phyloP scores from a whole-genome alignment of 73 alveolate species.

The Paramecium tetraurelia region DNA sequence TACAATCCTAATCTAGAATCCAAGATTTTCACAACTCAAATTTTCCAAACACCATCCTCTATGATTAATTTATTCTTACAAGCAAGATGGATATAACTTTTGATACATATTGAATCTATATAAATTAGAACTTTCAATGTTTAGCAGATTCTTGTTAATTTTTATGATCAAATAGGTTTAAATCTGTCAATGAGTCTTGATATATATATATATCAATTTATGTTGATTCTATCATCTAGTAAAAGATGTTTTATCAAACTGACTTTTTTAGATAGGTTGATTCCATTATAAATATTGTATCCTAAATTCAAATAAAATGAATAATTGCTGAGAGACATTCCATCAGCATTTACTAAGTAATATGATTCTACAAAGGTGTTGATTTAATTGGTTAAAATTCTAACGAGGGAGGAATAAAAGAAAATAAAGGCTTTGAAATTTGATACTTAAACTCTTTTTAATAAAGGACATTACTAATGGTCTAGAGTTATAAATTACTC shows the following conservation, averaged over 20 bases:
- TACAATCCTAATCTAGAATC: too few relatives aligned
- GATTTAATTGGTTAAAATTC: conserved; percentile 68
- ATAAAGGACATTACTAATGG: conserved; percentile 85
- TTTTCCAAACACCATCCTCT: too few relatives aligned
- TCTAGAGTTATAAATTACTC: too few relatives aligned
- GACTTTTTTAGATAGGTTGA: conserved; percentile 26
- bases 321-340: conserved; percentile 59
- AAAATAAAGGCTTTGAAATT: conserved; percentile 59
- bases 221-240: conserved; percentile 10
- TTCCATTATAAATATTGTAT: conserved; percentile 90
- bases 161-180: conserved; percentile 84
- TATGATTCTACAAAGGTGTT: not conserved
- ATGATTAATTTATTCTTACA: too few relatives aligned
- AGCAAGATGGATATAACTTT: too few relatives aligned
- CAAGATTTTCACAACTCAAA: too few relatives aligned
- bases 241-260: too few relatives aligned
- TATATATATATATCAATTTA: conserved; percentile 66
- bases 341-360: conserved; percentile 5
- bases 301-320: conserved; percentile 75
- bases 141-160: conserved; percentile 63
- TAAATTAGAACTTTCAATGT: not conserved
- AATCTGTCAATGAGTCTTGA: conserved; percentile 71
- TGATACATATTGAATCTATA: too few relatives aligned
- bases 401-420: conserved; percentile 83
- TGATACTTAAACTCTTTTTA: conserved; percentile 74